Conservation (phyloP, 139 green algal genomes). For the Nannochloris sp. region DNA sequence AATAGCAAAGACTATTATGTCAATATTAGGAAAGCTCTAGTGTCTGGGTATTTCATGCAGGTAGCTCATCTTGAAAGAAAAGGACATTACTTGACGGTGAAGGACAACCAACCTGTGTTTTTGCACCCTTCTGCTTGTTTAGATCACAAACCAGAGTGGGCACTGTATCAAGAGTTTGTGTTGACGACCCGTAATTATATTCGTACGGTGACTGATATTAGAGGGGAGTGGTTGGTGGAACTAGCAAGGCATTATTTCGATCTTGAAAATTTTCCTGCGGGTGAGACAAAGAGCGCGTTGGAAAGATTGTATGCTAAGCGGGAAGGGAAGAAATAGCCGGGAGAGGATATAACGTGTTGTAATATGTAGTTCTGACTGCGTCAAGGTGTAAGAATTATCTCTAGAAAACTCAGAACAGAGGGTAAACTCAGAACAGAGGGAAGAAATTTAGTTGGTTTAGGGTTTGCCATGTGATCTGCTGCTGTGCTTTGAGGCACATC, state of each 20-base stretch:
- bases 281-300: slow-evolving; percentile 72
- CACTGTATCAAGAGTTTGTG: slow-evolving; percentile 99
- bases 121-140: slow-evolving; percentile 93
- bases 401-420: too few relatives aligned
- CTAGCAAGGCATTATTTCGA: slow-evolving; percentile 97
- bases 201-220: slow-evolving; percentile 83
- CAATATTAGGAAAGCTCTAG: slow-evolving; percentile 96
- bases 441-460: too few relatives aligned
- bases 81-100: slow-evolving; percentile 97
- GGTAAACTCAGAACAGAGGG: too few relatives aligned
- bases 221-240: slow-evolving; percentile 95
- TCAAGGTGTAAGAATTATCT: too few relatives aligned
- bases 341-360: too few relatives aligned
- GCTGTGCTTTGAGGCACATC: too few relatives aligned
- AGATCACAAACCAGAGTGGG: slow-evolving; percentile 95
- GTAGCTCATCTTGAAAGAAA: slow-evolving; percentile 85
- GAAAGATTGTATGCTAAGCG: slow-evolving; percentile 77
- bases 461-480: too few relatives aligned
- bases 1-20: slow-evolving; percentile 83
- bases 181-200: slow-evolving; percentile 97
- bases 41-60: slow-evolving; percentile 97
- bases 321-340: slow-evolving; percentile 12
- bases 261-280: slow-evolving; percentile 87
- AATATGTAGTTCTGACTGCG: too few relatives aligned
- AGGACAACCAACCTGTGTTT: slow-evolving; percentile 97